Base-by-base conservation (phyloP, 1,139 yeast genomes). In the Suhomyces guaymorum region DNA sequence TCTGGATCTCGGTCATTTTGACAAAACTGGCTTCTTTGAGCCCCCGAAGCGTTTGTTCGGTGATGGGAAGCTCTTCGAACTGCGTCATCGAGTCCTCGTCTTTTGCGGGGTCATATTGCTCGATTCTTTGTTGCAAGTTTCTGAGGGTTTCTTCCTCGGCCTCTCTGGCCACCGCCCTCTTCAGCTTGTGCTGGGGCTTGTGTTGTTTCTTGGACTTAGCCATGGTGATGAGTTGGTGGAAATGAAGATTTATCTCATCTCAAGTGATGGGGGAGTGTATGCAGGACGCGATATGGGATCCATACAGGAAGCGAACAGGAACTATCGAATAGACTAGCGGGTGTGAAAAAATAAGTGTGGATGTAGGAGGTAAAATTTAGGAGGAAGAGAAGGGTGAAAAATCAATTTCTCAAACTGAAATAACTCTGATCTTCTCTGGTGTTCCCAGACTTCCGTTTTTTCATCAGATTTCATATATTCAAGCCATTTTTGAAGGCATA, bases 1-100 rank as follows among this genome's bases (percentile, higher is more conserved):
- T 78, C 54, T 92, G 99, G 38, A 92, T 87, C 38, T 86, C 96
- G 0, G 98, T 92, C 64, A 89, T 60, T 15, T 80, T 73, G 3
- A 84, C 70, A 57, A 82, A 92, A 42, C 81, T 75, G 14, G 86
- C 73, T 35, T 81, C 86, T 40, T 76, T 79, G 26, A 92, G 64
- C 2, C 98, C 98, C 45, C 73, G 71, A 13, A 80, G 51, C 5
- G 96, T 84, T 4, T 69, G 67, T 14, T 66, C 57, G 5, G 94
- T 77, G 17, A 92, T 61, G 5, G 98, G 97, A 17, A 92, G 71
- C 43, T 92, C 92, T 41, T 69, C 61, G 48, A 80, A 80, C 40
- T 70, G 74, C 4, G 66, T 52, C 8, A 61, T 38, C 36, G 49
- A 32, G 24, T 54, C 42, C 41, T 59, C 61, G 47, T 61, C 61